Percentiles rank a stretch among this genome's conserved stretches.
Evolutionary conservation across 345 rosid species (phyloP).

Genomic region (Hypericum perforatum): DNA sequence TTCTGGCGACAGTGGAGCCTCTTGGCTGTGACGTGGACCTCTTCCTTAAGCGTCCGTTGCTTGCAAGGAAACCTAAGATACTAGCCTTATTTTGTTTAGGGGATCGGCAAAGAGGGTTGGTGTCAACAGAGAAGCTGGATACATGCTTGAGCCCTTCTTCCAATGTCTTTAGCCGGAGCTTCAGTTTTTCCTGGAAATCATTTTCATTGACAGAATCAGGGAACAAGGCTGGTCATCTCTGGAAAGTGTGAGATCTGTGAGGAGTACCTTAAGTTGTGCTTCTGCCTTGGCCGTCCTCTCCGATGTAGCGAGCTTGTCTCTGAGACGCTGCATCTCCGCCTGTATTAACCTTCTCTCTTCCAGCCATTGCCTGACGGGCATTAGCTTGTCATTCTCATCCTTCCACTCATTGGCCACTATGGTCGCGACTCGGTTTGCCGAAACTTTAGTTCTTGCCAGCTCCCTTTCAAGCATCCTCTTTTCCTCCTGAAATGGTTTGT

Average conservation of each 20-base stretch:
- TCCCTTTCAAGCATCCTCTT: conserved; percentile 91
- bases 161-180: conserved; percentile 61
- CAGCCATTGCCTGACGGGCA: conserved; percentile 89
- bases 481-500: conserved; percentile 47
- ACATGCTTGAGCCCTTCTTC: conserved; percentile 56
- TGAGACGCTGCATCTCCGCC: conserved; percentile 87
- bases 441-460: conserved; percentile 74
- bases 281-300: conserved; percentile 92
- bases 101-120: conserved; percentile 21
- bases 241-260: no score
- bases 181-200: conserved; percentile 58
- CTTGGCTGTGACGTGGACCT: conserved; percentile 64
- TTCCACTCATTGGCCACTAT: conserved; percentile 95
- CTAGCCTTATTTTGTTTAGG: conserved; percentile 44
- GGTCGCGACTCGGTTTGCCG: conserved; percentile 71
- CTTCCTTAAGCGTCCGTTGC: conserved; percentile 49
- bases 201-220: conserved; percentile 3
- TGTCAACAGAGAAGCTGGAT: conserved; percentile 20
- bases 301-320: conserved; percentile 58
- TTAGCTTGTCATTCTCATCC: conserved; percentile 82
- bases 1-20: conserved; percentile 32
- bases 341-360: conserved; percentile 81
- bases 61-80: conserved; percentile 60
- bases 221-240: no score
- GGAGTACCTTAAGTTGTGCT: conserved; percentile 67